These are phyloP conservation scores for Coniochaeta prunicola DNA, from an alignment of 2,329 filamentous ascomycete species.

Conservation along the genomic window DNA sequence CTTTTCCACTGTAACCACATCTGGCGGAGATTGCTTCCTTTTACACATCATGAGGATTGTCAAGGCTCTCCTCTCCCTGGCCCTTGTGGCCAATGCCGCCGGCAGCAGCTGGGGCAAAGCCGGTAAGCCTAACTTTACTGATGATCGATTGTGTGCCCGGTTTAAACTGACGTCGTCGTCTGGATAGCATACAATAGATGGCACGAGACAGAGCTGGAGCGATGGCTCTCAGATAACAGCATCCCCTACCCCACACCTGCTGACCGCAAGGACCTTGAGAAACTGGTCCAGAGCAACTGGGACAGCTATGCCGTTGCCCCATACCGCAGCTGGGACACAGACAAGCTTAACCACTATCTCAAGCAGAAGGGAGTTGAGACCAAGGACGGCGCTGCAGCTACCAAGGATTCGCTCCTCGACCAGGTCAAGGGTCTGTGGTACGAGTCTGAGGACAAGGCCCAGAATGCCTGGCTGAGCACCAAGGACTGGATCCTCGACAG, in stretches of 20 bases:
- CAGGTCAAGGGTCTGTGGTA: conserved; percentile 71
- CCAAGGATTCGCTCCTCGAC: conserved; percentile 59
- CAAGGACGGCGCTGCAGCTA: conserved; percentile 58
- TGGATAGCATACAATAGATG: conserved; percentile 88
- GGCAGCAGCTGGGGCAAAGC: conserved; percentile 81
- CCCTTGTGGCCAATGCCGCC: conserved; percentile 63
- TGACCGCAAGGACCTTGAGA: conserved; percentile 91
- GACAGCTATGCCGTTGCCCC: conserved; percentile 65
- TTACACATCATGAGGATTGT: conserved; percentile 64
- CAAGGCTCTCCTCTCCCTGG: conserved; percentile 60
- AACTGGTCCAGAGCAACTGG: conserved; percentile 87
- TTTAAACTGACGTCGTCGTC: conserved; percentile 17
- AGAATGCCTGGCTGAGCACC: conserved; percentile 62
- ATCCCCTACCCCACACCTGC: conserved; percentile 84
- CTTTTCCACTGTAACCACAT: neutral
- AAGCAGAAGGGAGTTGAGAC: conserved; percentile 63
- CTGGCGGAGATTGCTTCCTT: neutral
- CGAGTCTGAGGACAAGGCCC: conserved; percentile 70
- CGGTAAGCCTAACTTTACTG: conserved; percentile 48
- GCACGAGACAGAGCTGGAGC: conserved; percentile 95
- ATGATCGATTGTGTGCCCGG: neutral
- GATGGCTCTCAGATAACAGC: conserved; percentile 90
- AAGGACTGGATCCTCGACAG: conserved; percentile 94
- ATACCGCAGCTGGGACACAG: conserved; percentile 69
- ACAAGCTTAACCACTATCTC: conserved; percentile 62